Base-by-base conservation (phyloP, 2,329 filamentous ascomycete species). In the Alternaria atra region DNA sequence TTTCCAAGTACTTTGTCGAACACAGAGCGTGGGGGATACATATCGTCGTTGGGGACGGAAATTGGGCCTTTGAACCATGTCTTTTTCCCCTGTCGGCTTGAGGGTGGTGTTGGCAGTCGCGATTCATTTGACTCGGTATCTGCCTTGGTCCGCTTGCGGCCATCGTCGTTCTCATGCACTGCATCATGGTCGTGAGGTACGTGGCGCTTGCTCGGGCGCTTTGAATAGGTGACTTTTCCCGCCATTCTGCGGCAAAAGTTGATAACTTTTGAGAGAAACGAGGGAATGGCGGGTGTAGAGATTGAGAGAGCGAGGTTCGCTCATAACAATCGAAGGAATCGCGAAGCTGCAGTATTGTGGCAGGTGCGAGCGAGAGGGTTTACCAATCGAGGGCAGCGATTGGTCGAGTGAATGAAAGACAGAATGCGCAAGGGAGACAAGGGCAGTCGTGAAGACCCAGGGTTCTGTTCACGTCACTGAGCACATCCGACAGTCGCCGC, bases 211-310 rank as follows among this genome's bases (percentile, higher is more conserved):
- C 61, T 61, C n/a, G 47, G 52, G 37, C 51, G 34, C 20, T 63
- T 62, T 12, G 69, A 71, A 53, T 71, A 71, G 6, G 69, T 71
- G 53, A 61, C 35, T 42, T 63, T 58, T 39, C 63, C 70, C n/a
- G 40, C 54, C 58, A 70, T 70, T 25, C 42, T 58, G 54, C 47
- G 53, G 48, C 52, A 55, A 23, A 50, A 54, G 29, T 60, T 37
- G 48, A 57, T 46, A 25, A 52, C 51, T 47, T 59, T 62, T 62
- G 54, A 40, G 42, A 58, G 40, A 25, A 60, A 20, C 52, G 57
- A 48, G 48, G 43, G 53, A 57, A 61, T 62, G 58, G 60, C 54
- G 56, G 50, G 39, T 56, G 52, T 42, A 34, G 47, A 15, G 44
- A n/a, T n/a, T 32, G 46, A 40, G 30, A 34, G 32, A 40, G 43